Evolutionary conservation across 2,329 filamentous ascomycete species (phyloP).

Genomic region (Colletotrichum truncatum): DNA sequence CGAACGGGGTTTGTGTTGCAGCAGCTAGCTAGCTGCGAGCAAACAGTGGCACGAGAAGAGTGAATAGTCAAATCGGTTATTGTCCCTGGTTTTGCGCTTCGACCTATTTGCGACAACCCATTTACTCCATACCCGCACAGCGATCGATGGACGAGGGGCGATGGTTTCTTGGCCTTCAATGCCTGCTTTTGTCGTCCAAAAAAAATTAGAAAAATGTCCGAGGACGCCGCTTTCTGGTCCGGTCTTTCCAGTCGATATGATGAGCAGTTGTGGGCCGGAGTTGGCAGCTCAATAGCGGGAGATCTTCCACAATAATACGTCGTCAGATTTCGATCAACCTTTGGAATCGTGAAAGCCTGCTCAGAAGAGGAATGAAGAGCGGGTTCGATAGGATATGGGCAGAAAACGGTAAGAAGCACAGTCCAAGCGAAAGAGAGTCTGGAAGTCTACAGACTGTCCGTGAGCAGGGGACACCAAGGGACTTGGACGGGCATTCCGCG

Average conservation of each 20-base stretch:
- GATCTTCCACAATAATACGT: neutral
- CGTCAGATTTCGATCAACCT: slow-evolving; percentile 4
- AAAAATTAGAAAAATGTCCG: neutral
- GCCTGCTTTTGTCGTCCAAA: too few species aligned
- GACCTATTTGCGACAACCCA: too few species aligned
- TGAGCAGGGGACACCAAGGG: neutral
- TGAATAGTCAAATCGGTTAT: too few species aligned
- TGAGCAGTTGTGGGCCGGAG: neutral
- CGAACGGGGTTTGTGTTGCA: too few species aligned
- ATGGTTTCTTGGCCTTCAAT: too few species aligned
- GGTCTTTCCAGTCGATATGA: neutral
- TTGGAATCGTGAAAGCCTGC: neutral
- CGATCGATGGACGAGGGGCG: too few species aligned
- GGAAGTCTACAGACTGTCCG: neutral
- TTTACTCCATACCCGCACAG: too few species aligned
- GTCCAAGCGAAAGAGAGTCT: neutral
- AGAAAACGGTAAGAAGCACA: neutral
- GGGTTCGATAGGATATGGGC: neutral
- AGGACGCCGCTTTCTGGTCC: neutral
- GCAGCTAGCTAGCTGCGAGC: too few species aligned
- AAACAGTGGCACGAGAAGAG: too few species aligned
- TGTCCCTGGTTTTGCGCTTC: too few species aligned
- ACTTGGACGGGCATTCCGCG: neutral
- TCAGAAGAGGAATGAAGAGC: neutral
- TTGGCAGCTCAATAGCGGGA: neutral